phyloP scores from a whole-genome alignment of 2,329 filamentous ascomycete genomes.

The Fusarium sp. region DNA sequence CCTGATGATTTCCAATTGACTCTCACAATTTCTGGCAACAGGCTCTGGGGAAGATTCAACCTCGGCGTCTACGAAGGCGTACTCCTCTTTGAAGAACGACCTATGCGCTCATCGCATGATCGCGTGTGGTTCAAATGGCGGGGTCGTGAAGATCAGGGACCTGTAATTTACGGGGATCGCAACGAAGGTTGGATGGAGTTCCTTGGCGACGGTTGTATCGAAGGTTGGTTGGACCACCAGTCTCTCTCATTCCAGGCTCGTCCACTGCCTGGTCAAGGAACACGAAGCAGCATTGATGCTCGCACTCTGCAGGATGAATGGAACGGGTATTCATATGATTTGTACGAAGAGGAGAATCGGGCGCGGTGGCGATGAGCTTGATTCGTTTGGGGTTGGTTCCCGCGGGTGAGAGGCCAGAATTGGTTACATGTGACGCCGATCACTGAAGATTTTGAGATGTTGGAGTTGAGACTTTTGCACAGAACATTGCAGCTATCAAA shows the following conservation, averaged over 20 bases:
- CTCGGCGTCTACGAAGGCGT: slow-evolving; percentile 54
- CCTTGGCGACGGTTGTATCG: slow-evolving; percentile 48
- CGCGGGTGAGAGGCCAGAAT: slow-evolving; percentile 1
- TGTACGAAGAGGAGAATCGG: slow-evolving; percentile 43
- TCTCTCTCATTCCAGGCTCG: slow-evolving; percentile 42
- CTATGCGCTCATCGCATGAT: slow-evolving; percentile 44
- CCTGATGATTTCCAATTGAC: slow-evolving; percentile 46
- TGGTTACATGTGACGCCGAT: slow-evolving; percentile 17
- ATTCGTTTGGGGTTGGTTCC: background rate
- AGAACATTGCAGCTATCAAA: background rate
- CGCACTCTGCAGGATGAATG: slow-evolving; percentile 41
- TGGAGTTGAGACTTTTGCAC: background rate
- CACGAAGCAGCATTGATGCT: slow-evolving; percentile 43
- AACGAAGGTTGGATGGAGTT: slow-evolving; percentile 49
- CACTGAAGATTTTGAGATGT: background rate
- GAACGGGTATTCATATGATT: slow-evolving; percentile 41
- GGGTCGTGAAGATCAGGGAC: slow-evolving; percentile 45
- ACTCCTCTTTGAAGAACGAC: slow-evolving; percentile 51
- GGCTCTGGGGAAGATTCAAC: slow-evolving; percentile 58
- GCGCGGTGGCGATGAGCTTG: slow-evolving; percentile 27
- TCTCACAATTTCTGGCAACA: slow-evolving; percentile 50
- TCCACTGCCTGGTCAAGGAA: slow-evolving; percentile 41
- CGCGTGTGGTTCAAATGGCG: slow-evolving; percentile 49
- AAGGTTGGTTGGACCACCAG: slow-evolving; percentile 44
- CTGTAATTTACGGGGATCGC: slow-evolving; percentile 38